phyloP scores from a whole-genome alignment of 306 rosid species.

The Pyrus bretschneideri region DNA sequence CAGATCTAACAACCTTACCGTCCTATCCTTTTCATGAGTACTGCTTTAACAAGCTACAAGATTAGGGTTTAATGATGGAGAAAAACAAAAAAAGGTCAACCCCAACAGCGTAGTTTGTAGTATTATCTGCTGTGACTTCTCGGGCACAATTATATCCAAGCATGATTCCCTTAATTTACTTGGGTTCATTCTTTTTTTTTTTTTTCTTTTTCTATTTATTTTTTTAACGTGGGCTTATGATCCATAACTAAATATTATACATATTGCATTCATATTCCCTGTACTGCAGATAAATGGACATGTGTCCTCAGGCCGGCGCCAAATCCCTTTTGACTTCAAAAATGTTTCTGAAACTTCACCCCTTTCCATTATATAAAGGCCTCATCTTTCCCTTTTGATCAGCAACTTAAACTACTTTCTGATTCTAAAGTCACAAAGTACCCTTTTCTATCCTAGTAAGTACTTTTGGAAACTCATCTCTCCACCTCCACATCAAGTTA shows the following conservation, averaged over 20 bases:
- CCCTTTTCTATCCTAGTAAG: neutral
- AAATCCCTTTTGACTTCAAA: slow-evolving; percentile 64
- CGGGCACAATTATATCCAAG: slow-evolving; percentile 6
- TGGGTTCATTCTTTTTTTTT: neutral
- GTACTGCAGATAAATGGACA: slow-evolving; percentile 18
- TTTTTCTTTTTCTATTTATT: neutral
- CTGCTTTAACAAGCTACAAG: neutral
- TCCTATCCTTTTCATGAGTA: slow-evolving; percentile 19
- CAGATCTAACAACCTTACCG: slow-evolving; percentile 49
- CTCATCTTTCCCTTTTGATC: slow-evolving; percentile 10
- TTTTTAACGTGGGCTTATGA: neutral
- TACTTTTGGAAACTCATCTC: neutral
- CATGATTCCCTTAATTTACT: neutral
- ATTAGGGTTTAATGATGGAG: neutral
- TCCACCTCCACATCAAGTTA: neutral
- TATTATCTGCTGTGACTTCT: neutral
- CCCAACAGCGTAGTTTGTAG: neutral
- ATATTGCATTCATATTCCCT: neutral
- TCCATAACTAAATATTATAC: neutral
- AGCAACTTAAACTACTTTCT: slow-evolving; percentile 22
- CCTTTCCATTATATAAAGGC: slow-evolving; percentile 28
- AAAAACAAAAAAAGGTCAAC: slow-evolving; percentile 31
- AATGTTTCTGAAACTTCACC: slow-evolving; percentile 16
- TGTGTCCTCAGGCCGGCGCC: slow-evolving; percentile 78
- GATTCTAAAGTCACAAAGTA: neutral